A percentile compares a stretch with the other conserved stretches of the same genome.
phyloP scores from a whole-genome alignment of 2,329 filamentous ascomycete species.

The Penicillium rolfsii region DNA sequence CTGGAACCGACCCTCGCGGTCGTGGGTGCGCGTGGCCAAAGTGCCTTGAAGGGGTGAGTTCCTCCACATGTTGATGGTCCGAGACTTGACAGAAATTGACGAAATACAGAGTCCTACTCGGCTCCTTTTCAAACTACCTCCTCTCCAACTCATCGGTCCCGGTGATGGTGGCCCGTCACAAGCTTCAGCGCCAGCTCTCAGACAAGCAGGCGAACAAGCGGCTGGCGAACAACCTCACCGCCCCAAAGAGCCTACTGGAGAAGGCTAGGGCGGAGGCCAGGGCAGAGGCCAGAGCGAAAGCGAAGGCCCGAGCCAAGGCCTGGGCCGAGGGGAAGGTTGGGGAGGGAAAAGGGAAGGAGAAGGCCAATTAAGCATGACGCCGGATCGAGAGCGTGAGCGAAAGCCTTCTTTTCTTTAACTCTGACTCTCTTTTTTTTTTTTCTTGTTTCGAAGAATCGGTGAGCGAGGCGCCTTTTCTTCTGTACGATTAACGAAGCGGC shows the following conservation, averaged over 20 bases:
- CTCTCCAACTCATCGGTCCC: conserved; percentile 96
- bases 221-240: conserved; percentile 79
- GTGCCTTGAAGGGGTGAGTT: conserved; percentile 85
- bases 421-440: not conserved
- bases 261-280: conserved; percentile 63
- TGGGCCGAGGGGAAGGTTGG: not conserved
- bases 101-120: conserved; percentile 75
- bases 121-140: conserved; percentile 95
- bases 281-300: conserved; percentile 57
- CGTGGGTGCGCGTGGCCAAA: conserved; percentile 86
- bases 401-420: too few species aligned
- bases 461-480: not conserved
- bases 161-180: conserved; percentile 96
- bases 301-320: not conserved
- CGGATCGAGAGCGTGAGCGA: not conserved
- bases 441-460: not conserved
- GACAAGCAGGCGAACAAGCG: conserved; percentile 66
- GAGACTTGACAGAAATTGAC: conserved; percentile 12
- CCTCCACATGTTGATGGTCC: not conserved
- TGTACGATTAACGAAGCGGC: conserved; percentile 2
- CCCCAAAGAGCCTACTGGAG: conserved; percentile 62
- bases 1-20: conserved; percentile 91
- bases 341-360: not conserved
- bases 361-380: not conserved
- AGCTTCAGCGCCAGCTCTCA: conserved; percentile 82